Conservation (phyloP, 441 rosid species). For the Iberis amara region DNA sequence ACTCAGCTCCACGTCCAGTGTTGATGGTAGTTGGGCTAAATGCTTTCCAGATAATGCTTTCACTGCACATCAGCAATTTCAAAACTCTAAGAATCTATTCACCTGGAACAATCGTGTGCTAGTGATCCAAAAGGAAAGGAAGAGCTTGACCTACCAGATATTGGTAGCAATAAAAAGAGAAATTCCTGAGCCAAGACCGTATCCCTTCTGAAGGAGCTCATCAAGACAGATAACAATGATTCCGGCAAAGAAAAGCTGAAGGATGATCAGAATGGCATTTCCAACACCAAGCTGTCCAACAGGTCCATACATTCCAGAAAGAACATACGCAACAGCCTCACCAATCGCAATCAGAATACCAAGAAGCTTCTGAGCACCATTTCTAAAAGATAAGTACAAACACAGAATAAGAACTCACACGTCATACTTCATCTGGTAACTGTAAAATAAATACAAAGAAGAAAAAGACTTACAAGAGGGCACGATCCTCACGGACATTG, state of each 20-base stretch:
- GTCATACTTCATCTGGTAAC: too few relatives aligned
- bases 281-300: constrained; percentile 86
- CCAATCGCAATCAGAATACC: constrained; percentile 84
- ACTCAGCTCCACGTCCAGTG: too few relatives aligned
- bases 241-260: constrained; percentile 85
- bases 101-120: too few relatives aligned
- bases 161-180: constrained; percentile 95
- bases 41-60: constrained; percentile 49
- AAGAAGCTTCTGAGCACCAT: constrained; percentile 80
- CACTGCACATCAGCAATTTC: constrained; percentile 11
- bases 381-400: constrained; percentile 32
- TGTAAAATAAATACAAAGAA: too few relatives aligned
- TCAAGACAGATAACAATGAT: constrained; percentile 85
- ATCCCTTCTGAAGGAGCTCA: constrained; percentile 88
- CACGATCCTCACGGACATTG: constrained; percentile 86
- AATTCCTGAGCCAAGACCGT: constrained; percentile 90
- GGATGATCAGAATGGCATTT: constrained; percentile 72
- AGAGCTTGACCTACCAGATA: constrained; percentile 54
- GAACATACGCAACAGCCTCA: constrained; percentile 87
- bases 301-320: constrained; percentile 89
- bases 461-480: constrained; percentile 52
- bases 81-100: too few relatives aligned
- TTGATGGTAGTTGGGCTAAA: constrained; percentile 50
- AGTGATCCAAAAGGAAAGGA: too few relatives aligned
- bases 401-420: too few relatives aligned